Base-by-base conservation (phyloP, 495 filamentous ascomycete genomes). In the Aspergillus bertholletiae region DNA sequence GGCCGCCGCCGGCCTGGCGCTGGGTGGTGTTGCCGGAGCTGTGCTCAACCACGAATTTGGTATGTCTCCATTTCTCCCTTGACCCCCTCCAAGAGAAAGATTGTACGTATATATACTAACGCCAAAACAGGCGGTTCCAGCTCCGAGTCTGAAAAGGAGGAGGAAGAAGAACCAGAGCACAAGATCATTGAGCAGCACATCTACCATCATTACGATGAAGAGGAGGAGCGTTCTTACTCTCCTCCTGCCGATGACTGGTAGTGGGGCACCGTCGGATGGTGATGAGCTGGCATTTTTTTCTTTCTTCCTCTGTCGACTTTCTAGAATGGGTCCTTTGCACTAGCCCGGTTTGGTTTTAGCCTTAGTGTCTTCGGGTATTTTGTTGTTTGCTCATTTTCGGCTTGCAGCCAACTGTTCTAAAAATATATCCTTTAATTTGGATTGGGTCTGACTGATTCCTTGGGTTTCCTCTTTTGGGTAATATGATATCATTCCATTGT, bases 1-100 rank as follows among this genome's bases (percentile, higher is more conserved):
- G 21, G 82, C 74, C 15, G 80, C 76, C 2, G 80, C 75, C 32
- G 84, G 81, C 46, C 56, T 84, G 40, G 84, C 80, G 1, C 71
- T 80, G 5, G 84, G 83, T 49, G 75, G 74, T 39, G 64, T 80
- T 44, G 84, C 74, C 17, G 83, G 83, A 21, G 84, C 81, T 2
- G 54, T 84, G 17, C 56, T 85, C 35, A 78, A 73, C 18, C 72
- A 84, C 58, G 81, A 79, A 22, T 59, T 80, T 13, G 63, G 81
- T 84, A 70, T 51, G 76, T 71, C 50, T 41, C 15, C 18, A 21
- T 5, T 18, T 40, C 21, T n/a, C 30, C 26, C 43, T 20, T 12
- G 21, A 0, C 17, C 18, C n/a, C n/a, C n/a, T n/a, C n/a, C n/a
- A n/a, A n/a, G n/a, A n/a, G n/a, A n/a, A n/a, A n/a, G n/a, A n/a